Evolutionary conservation across 495 filamentous ascomycete genomes (phyloP).

Genomic region (Choiromyces venosus): DNA sequence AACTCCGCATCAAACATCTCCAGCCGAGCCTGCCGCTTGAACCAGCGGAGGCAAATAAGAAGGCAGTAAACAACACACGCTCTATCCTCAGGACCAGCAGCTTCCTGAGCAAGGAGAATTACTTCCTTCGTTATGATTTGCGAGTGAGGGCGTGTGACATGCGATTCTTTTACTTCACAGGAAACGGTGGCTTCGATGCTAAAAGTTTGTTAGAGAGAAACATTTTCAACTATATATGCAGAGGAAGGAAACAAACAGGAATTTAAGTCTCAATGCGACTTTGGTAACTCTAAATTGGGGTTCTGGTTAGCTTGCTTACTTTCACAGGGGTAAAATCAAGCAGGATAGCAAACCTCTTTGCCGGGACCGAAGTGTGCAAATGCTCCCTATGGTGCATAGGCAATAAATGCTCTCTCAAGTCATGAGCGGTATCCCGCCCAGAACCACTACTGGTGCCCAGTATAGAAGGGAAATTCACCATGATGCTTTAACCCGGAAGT

Average conservation of each 20-base stretch:
- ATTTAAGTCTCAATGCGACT: slow-evolving; percentile 78
- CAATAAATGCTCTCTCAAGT: slow-evolving; percentile 28
- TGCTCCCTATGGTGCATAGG: slow-evolving; percentile 24
- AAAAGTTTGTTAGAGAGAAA: slow-evolving; percentile 4
- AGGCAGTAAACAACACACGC: slow-evolving; percentile 81
- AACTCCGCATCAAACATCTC: slow-evolving; percentile 92
- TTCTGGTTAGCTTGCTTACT: slow-evolving; percentile 13
- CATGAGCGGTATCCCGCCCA: slow-evolving; percentile 20
- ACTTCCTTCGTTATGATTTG: slow-evolving; percentile 75
- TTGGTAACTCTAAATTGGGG: slow-evolving; percentile 58
- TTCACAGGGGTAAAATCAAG: slow-evolving; percentile 44
- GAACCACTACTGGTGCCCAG: slow-evolving; percentile 9
- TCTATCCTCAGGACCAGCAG: slow-evolving; percentile 67
- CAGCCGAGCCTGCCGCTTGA: slow-evolving; percentile 62
- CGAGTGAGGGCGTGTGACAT: slow-evolving; percentile 72
- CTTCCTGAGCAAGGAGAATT: slow-evolving; percentile 67
- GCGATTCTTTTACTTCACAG: slow-evolving; percentile 70
- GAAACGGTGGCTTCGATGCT: slow-evolving; percentile 75
- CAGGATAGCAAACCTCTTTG: slow-evolving; percentile 24
- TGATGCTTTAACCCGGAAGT: slow-evolving; percentile 8
- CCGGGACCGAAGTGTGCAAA: slow-evolving; percentile 26
- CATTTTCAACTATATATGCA: not conserved
- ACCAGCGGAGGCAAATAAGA: slow-evolving; percentile 86
- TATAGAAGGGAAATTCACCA: slow-evolving; percentile 28
- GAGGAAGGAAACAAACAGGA: slow-evolving; percentile 49